These are phyloP conservation scores for Silene noctiflora DNA, from an alignment of 179 eudicot genomes.

Conservation along the genomic window DNA sequence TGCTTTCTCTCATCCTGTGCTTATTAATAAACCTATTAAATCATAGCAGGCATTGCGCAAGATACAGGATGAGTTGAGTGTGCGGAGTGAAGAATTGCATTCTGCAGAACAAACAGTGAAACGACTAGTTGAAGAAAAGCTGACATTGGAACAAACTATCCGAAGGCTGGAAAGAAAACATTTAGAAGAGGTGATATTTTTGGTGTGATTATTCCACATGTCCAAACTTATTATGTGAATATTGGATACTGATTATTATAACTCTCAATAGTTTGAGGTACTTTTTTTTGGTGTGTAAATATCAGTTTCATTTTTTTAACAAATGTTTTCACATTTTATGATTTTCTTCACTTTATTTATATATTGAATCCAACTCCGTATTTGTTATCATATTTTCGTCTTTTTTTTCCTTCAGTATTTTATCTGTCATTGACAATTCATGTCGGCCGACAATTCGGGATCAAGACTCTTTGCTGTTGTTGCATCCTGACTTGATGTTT, in stretches of 20 bases:
- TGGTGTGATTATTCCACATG: conserved; percentile 6
- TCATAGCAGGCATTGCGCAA: conserved; percentile 51
- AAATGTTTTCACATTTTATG: background rate
- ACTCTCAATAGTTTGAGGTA: background rate
- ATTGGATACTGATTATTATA: background rate
- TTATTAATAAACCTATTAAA: conserved; percentile 11
- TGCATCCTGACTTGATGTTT: conserved; percentile 10
- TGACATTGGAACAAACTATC: conserved; percentile 63
- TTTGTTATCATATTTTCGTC: background rate
- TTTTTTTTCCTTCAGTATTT: background rate
- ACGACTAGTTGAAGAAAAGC: conserved; percentile 58
- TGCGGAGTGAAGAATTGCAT: conserved; percentile 63
- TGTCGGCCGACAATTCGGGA: background rate
- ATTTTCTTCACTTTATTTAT: background rate
- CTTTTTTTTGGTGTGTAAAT: background rate
- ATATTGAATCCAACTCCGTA: background rate
- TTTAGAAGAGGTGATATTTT: conserved; percentile 47
- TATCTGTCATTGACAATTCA: background rate
- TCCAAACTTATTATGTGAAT: background rate
- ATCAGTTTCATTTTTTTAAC: background rate
- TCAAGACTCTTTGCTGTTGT: background rate
- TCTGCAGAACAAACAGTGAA: conserved; percentile 66
- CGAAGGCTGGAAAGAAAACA: conserved; percentile 59
- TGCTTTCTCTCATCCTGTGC: conserved; percentile 14
- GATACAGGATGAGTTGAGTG: conserved; percentile 65